These are phyloP conservation scores for Cyberlindnera meyerae DNA, from an alignment of 805 yeast genomes.

Conservation along the genomic window DNA sequence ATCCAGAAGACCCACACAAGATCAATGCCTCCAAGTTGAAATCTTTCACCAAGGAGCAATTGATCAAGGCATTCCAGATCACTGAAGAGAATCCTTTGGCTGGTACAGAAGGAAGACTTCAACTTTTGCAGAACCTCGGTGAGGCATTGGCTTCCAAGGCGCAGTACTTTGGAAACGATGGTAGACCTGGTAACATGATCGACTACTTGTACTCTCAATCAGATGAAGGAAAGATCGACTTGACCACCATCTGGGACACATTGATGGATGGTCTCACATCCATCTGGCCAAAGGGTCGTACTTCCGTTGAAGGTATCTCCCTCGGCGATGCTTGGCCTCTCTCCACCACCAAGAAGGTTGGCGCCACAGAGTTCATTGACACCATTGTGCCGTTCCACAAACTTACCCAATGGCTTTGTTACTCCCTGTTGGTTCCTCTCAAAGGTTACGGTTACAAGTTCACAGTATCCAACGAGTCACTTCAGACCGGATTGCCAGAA, in stretches of 20 bases:
- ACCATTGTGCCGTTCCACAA: slow-evolving; percentile 59
- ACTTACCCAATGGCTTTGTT: slow-evolving; percentile 63
- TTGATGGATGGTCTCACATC: slow-evolving; percentile 51
- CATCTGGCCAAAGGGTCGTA: slow-evolving; percentile 61
- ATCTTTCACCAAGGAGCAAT: slow-evolving; percentile 30
- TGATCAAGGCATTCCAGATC: slow-evolving; percentile 46
- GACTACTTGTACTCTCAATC: slow-evolving; percentile 38
- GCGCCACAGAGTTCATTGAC: slow-evolving; percentile 24
- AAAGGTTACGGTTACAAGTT: slow-evolving; percentile 44
- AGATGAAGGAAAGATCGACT: slow-evolving; percentile 30
- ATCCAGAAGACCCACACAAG: slow-evolving; percentile 31
- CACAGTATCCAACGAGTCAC: slow-evolving; percentile 63
- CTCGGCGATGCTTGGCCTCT: slow-evolving; percentile 63
- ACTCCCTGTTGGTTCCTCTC: slow-evolving; percentile 53
- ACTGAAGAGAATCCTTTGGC: slow-evolving; percentile 41
- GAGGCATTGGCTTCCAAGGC: slow-evolving; percentile 35
- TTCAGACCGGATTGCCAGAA: slow-evolving; percentile 86
- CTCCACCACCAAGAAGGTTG: slow-evolving; percentile 28
- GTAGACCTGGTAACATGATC: slow-evolving; percentile 49
- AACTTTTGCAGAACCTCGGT: slow-evolving; percentile 45
- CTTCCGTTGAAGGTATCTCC: slow-evolving; percentile 43
- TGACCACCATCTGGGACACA: slow-evolving; percentile 47
- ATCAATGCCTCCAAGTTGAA: slow-evolving; percentile 42
- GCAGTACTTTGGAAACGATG: slow-evolving; percentile 42
- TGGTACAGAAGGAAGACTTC: slow-evolving; percentile 51